Evolutionary conservation across 1,284 basidiomycete genomes (phyloP), one percentile per base, ranked within the genome.

Genomic region (Afroboletus lepidellus): DNA sequence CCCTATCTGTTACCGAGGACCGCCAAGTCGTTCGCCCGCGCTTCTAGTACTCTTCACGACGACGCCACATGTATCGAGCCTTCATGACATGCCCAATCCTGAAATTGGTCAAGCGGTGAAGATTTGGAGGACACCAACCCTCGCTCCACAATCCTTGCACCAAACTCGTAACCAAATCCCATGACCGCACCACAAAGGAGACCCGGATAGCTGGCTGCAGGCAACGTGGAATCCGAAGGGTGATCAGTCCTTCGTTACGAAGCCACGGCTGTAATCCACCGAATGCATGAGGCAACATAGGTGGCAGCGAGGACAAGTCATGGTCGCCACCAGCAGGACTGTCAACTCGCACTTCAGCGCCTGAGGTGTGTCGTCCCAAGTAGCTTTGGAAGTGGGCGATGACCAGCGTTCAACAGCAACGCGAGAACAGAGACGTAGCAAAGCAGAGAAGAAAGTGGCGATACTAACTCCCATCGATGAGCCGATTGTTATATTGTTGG

Each of bases 401-500:
- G 57, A 63, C 67, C 56, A 64, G 54, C 57, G 43, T 57, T 62
- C 57, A 39, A 57, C 57, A 55, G 63, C 34, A 62, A 63, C 55
- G 46, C 56, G 30, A 51, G 29, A 52, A 71, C 51, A 65, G 60
- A 60, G 59, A 59, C 48, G 58, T 57, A 67, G 60, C 55, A 62
- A 71, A 72, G 66, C 65, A 69, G 66, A 66, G 54, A 63, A 60
- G 61, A 62, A 70, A 78, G 69, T 69, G 77, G 77, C 76, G 83
- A 81, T 87, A 97, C 95, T 94, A 90, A 98, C 95, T 97, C 79
- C 94, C 93, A 87, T 99, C 96, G 83, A 99, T 96, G 77, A 99
- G 87, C 71, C 96, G 89, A 77, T 94, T 94, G 83, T 99, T 94
- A 82, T 98, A 99, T 63, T 93, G 84, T 60, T 89, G 80, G 75